These are phyloP conservation scores for Aspergillus cejpii DNA, from an alignment of 2,329 filamentous ascomycete genomes.

Conservation along the genomic window DNA sequence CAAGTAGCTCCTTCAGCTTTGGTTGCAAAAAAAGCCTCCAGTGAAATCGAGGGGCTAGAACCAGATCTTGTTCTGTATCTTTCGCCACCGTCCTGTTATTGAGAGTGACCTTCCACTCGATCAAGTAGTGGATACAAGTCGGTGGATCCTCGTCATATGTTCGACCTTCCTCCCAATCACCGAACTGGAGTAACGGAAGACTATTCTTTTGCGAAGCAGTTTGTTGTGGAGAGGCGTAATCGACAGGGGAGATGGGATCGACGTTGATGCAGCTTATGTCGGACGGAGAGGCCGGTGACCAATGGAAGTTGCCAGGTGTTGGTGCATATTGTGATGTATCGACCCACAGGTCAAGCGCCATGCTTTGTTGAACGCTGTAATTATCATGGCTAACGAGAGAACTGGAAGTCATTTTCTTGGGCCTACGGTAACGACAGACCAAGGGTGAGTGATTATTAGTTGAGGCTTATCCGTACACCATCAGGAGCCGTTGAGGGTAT, in stretches of 20 bases:
- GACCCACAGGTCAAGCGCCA: background rate
- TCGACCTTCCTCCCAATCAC: conserved; percentile 4
- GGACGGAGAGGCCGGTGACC: conserved; percentile 1
- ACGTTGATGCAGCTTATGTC: too few species aligned
- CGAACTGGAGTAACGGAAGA: background rate
- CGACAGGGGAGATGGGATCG: too few species aligned
- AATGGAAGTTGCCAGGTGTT: conserved; percentile 4
- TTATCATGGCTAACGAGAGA: too few species aligned
- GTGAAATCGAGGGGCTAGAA: conserved; percentile 8
- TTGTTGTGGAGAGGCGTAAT: background rate
- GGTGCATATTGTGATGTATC: conserved; percentile 3
- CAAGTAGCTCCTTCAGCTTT: conserved; percentile 11
- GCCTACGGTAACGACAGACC: too few species aligned
- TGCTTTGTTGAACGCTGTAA: background rate
- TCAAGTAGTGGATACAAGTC: conserved; percentile 3
- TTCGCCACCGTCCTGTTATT: conserved; percentile 7
- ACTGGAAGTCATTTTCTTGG: too few species aligned
- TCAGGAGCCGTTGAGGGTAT: too few species aligned
- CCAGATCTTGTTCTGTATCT: conserved; percentile 11
- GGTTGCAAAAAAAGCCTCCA: conserved; percentile 9
- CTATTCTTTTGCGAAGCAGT: background rate
- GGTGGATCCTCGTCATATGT: conserved; percentile 5
- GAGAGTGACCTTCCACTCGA: conserved; percentile 23
- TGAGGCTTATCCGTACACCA: too few species aligned
- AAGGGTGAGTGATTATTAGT: too few species aligned